Base-by-base conservation (phyloP, 139 green algal genomes). In the Coelastrella sp. region DNA sequence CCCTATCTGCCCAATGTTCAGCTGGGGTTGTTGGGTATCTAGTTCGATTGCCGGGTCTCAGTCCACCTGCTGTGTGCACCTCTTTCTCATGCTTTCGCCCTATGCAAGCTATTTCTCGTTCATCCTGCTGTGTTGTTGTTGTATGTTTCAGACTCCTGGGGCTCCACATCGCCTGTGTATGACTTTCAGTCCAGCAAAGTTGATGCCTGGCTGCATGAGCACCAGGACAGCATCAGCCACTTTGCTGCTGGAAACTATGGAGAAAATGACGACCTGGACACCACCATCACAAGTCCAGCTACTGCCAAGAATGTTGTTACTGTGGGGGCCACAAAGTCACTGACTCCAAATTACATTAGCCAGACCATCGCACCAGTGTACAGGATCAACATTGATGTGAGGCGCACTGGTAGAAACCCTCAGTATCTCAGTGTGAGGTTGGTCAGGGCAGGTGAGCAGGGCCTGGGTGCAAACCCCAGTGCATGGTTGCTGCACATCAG, bases 221-320 rank as follows among this genome's bases (percentile, higher is more conserved):
- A 92, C 73, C 88, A 85, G 41, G 90, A 94, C 74, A 93, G 90
- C 60, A 32, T 94, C 43, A 84, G 89, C 5, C 83, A 91, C 48
- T 90, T 93, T 73, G 92, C 93, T n/a, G 89, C 91, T 59, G 94
- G 94, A 59, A 97, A 97, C 84, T 92, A 92, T 83, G 94, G 94
- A 2, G 53, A 68, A 34, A 86, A 83, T 9, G 21, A 62, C 7
- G 77, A 85, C 3, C 74, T 90, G 25, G 86, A 89, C 34, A 84
- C 79, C n/a, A 98, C 94, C n/a, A 86, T 98, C 38, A 94, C 90
- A 17, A 94, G 92, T 0, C 95, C 95, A 2, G 93, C 96, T 15
- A 94, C 93, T 0, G 78, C 92, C 50, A 98, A 98, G 88, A 98
- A 98, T 81, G 88, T 79, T 32, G 82, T 98, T 5, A 84, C 92